Conservation (phyloP, 805 yeast genomes). For the Ascoidea asiatica region DNA sequence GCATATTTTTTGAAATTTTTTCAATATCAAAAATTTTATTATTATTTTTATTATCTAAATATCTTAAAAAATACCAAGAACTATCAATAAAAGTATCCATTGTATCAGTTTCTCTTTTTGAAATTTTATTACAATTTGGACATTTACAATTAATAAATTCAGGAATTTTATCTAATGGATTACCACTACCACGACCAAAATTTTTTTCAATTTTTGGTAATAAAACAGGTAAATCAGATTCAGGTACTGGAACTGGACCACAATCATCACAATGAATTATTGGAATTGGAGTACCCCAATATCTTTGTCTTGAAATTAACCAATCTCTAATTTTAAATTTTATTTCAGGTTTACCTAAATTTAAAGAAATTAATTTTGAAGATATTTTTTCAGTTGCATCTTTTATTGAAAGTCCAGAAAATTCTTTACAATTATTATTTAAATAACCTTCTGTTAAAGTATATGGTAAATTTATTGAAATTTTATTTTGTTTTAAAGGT, state of each 20-base stretch:
- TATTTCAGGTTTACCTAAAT: conserved; percentile 32
- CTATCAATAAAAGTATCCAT: conserved; percentile 99
- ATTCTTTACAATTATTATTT: conserved; percentile 32
- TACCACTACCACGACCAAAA: conserved; percentile 33
- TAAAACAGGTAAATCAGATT: conserved; percentile 66
- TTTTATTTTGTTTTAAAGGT: conserved; percentile 16
- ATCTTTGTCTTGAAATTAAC: conserved; percentile 88
- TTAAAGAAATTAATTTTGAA: conserved; percentile 21
- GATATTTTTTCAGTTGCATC: conserved; percentile 41
- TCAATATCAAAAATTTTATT: conserved; percentile 37
- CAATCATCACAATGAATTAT: conserved; percentile 77
- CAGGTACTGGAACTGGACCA: conserved; percentile 91
- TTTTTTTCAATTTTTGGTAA: conserved; percentile 47
- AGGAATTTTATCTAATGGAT: conserved; percentile 54
- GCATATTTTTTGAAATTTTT: conserved; percentile 41
- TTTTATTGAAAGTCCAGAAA: conserved; percentile 31
- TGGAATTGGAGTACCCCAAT: conserved; percentile 99
- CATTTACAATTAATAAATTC: conserved; percentile 66
- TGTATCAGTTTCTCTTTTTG: conserved; percentile 88
- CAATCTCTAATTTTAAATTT: conserved; percentile 76
- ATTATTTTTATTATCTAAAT: conserved; percentile 56
- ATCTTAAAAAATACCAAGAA: conserved; percentile 91
- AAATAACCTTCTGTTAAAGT: conserved; percentile 31
- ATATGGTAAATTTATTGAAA: conserved; percentile 19
- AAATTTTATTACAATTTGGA: conserved; percentile 59